phyloP scores from a whole-genome alignment of 2,329 filamentous ascomycete genomes.

The Fusarium nelsonii region DNA sequence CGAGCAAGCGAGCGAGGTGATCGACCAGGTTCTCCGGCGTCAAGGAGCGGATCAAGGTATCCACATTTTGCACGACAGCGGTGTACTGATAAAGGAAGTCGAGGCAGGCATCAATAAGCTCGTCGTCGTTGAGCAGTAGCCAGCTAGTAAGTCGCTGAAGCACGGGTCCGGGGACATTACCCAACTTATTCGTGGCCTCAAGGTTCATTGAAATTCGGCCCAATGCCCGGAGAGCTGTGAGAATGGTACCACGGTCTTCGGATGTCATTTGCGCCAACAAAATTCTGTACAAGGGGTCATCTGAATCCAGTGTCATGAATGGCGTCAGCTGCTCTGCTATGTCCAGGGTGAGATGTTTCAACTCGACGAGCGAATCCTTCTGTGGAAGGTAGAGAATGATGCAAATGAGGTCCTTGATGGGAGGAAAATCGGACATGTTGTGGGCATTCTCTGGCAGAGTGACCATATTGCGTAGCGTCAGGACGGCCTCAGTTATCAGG shows the following conservation, averaged over 20 bases:
- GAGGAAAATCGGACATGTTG: slow-evolving; percentile 80
- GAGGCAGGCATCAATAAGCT: slow-evolving; percentile 86
- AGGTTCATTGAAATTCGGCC: slow-evolving; percentile 90
- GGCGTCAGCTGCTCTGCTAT: slow-evolving; percentile 92
- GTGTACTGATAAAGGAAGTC: slow-evolving; percentile 98
- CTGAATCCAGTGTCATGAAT: slow-evolving; percentile 76
- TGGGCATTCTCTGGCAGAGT: slow-evolving; percentile 88
- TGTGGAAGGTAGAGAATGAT: slow-evolving; percentile 83
- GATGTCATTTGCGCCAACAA: slow-evolving; percentile 74
- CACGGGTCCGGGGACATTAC: slow-evolving; percentile 73
- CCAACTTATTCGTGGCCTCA: slow-evolving; percentile 81
- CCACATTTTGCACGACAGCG: slow-evolving; percentile 85
- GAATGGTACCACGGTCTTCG: slow-evolving; percentile 82
- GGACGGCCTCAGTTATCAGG: slow-evolving; percentile 84
- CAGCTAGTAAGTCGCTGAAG: slow-evolving; percentile 78
- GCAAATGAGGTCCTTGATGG: slow-evolving; percentile 84
- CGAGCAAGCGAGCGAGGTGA: slow-evolving; percentile 82
- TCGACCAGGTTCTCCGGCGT: slow-evolving; percentile 76
- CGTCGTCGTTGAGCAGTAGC: slow-evolving; percentile 88
- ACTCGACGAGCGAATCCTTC: slow-evolving; percentile 78
- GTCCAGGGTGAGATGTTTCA: slow-evolving; percentile 92
- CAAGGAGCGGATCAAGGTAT: slow-evolving; percentile 73
- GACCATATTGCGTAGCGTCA: slow-evolving; percentile 97
- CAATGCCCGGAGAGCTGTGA: slow-evolving; percentile 84
- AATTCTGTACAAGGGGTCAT: slow-evolving; percentile 83